Conservation (phyloP, 2,329 filamentous ascomycete species). For the Tolypocladium album region DNA sequence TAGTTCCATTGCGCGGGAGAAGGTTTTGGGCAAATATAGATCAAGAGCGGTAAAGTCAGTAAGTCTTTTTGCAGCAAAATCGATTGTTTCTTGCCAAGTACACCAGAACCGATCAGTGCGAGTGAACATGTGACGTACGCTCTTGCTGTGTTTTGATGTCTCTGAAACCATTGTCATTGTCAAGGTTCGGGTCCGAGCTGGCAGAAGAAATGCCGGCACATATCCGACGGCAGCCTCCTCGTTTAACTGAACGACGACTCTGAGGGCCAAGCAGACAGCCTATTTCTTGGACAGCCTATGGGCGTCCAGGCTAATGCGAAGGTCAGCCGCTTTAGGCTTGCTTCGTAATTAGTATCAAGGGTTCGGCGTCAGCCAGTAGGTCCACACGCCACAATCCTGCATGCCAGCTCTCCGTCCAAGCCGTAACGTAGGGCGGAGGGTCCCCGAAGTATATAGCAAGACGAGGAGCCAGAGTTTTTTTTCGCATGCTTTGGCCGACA, state of each 20-base stretch:
- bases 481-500: not conserved
- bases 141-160: not conserved
- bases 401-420: not conserved
- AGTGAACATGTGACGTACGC: not conserved
- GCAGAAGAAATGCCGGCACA: not conserved
- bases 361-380: not conserved
- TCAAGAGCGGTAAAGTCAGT: not conserved
- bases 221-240: not conserved
- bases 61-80: too few relatives aligned
- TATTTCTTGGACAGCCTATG: not conserved
- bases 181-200: not conserved
- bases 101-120: not conserved
- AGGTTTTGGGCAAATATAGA: not conserved
- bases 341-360: not conserved
- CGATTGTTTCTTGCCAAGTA: not conserved
- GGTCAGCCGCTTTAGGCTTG: not conserved
- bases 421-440: not conserved
- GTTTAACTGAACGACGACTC: not conserved
- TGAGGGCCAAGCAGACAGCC: not conserved
- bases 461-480: too few relatives aligned
- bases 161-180: not conserved
- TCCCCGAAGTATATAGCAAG: not conserved
- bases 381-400: not conserved
- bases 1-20: not conserved
- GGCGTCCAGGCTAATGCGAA: not conserved